Percentiles rank a stretch among this genome's conserved stretches.
Conservation (phyloP, 371 early-diverging fungal species). For the Syncephalastrum contaminatum region DNA sequence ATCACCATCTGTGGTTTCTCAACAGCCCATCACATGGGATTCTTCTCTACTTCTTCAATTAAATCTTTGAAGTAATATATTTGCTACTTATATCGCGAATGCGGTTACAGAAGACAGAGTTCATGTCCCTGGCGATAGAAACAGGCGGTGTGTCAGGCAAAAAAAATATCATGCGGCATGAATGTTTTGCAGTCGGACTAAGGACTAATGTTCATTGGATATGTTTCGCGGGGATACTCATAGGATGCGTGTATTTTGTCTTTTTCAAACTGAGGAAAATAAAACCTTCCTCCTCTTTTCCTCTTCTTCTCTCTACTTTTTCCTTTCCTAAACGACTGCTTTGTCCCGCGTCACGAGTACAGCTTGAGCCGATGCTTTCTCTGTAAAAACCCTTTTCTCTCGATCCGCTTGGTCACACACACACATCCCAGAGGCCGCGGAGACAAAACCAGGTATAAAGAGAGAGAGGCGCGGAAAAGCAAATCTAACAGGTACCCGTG, state of each 20-base stretch:
- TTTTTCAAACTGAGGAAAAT: neutral
- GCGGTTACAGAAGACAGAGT: too few species aligned
- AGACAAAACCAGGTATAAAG: neutral
- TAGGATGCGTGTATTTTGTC: neutral
- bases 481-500: neutral
- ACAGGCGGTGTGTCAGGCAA: too few species aligned
- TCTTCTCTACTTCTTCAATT: too few species aligned
- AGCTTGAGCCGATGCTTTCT: too few species aligned
- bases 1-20: too few species aligned
- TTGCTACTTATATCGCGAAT: too few species aligned
- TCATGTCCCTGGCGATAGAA: too few species aligned
- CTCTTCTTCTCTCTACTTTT: neutral
- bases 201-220: conserved; percentile 17
- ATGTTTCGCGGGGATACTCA: conserved; percentile 24
- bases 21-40: too few species aligned
- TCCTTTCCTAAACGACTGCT: neutral
- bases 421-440: neutral
- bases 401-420: neutral
- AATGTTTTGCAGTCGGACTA: too few species aligned
- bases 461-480: neutral
- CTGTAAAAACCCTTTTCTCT: neutral
- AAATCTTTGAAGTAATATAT: too few species aligned
- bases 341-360: too few species aligned
- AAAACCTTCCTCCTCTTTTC: conserved; percentile 2
- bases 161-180: conserved; percentile 1